phyloP scores from a whole-genome alignment of 441 rosid species.

The Gossypium davidsonii region DNA sequence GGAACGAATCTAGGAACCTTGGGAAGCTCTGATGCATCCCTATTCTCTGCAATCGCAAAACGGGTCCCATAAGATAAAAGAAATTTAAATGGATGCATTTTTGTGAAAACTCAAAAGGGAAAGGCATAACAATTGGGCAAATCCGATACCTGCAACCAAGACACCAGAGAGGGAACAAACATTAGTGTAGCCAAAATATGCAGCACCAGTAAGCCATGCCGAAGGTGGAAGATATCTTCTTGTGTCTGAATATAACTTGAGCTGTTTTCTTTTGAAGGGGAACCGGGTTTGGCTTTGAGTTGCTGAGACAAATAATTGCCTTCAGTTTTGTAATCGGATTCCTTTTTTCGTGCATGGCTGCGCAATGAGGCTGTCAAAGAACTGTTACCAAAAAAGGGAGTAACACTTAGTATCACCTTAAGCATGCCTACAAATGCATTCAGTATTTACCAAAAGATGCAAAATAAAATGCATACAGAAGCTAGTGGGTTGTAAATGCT shows the following conservation, averaged over 20 bases:
- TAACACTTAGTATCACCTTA: constrained; percentile 30
- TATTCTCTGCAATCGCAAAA: constrained; percentile 59
- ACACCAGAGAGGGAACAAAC: constrained; percentile 82
- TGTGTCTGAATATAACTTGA: constrained; percentile 64
- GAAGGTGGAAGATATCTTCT: constrained; percentile 73
- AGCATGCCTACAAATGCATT: background rate
- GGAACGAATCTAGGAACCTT: constrained; percentile 71
- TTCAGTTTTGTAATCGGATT: constrained; percentile 35
- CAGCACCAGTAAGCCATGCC: constrained; percentile 70
- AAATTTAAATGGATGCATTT: background rate
- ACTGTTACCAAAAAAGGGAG: constrained; percentile 47
- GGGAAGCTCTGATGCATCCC: constrained; percentile 74
- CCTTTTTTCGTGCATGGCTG: constrained; percentile 47
- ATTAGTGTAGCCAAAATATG: constrained; percentile 76
- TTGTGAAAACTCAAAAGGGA: background rate
- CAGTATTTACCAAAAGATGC: background rate
- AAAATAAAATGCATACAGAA: background rate
- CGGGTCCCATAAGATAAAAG: background rate
- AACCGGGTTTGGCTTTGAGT: constrained; percentile 29
- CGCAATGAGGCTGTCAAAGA: constrained; percentile 62
- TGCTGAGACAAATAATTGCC: constrained; percentile 34
- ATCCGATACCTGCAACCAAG: constrained; percentile 81
- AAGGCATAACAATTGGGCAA: background rate
- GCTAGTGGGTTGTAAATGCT: background rate
- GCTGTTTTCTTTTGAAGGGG: constrained; percentile 34